A percentile compares a stretch with the other conserved stretches of the same genome.
These are phyloP conservation scores for Gaultheria prostrata DNA, from an alignment of 148 eudicot genomes.

Conservation along the genomic window DNA sequence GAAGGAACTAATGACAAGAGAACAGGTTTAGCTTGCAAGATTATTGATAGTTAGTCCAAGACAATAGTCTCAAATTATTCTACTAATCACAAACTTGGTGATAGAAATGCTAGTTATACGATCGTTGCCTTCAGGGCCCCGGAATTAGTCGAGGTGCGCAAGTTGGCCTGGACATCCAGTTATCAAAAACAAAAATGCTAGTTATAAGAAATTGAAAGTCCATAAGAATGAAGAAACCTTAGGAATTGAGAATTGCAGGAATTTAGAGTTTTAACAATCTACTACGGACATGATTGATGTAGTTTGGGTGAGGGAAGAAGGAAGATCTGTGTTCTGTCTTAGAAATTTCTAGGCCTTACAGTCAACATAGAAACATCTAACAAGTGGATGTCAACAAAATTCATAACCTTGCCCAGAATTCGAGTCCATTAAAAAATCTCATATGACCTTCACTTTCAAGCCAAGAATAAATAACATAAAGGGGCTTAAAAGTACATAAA, in stretches of 20 bases:
- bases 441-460: neutral
- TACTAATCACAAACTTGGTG: neutral
- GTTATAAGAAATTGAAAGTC: neutral
- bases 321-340: neutral
- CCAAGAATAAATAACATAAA: neutral
- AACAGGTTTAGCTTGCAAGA: constrained; percentile 4
- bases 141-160: too few relatives aligned
- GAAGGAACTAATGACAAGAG: neutral
- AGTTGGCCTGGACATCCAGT: too few relatives aligned
- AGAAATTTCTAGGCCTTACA: neutral
- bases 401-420: neutral
- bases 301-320: neutral
- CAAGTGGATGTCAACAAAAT: neutral
- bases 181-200: neutral
- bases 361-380: neutral
- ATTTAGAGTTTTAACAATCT: neutral
- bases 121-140: too few relatives aligned
- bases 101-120: too few relatives aligned
- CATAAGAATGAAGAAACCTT: neutral
- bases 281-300: neutral
- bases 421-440: neutral
- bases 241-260: constrained; percentile 7
- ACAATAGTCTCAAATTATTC: neutral
- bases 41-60: neutral
- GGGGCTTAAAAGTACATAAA: neutral